A percentile compares a stretch with the other conserved stretches of the same genome.
phyloP scores from a whole-genome alignment of 306 rosid species.

The Parietaria judaica region DNA sequence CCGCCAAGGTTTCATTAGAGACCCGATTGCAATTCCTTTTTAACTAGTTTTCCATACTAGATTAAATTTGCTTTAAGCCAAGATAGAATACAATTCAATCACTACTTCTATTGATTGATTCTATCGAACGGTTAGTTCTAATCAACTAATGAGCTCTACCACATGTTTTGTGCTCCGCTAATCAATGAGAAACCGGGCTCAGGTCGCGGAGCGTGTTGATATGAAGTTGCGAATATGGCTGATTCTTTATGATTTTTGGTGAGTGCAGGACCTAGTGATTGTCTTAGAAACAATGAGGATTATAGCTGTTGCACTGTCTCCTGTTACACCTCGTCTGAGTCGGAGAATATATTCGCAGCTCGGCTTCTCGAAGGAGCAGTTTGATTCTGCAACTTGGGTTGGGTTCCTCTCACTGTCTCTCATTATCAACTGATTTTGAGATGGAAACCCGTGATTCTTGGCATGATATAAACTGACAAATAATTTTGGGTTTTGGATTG shows the following conservation, averaged over 20 bases:
- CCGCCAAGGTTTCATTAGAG: slow-evolving; percentile 57
- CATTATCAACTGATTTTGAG: slow-evolving; percentile 1
- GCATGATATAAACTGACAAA: slow-evolving; percentile 19
- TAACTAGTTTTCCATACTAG: not conserved
- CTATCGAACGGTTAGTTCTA: not conserved
- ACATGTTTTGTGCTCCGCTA: slow-evolving; percentile 1
- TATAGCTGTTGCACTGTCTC: slow-evolving; percentile 67
- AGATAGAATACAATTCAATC: slow-evolving; percentile 4
- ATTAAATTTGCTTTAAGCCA: not conserved
- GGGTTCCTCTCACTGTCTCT: slow-evolving; percentile 28
- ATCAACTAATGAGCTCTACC: not conserved
- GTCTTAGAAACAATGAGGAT: slow-evolving; percentile 80
- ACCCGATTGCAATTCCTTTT: not conserved
- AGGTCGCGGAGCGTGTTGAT: too few species aligned
- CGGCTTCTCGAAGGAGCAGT: slow-evolving; percentile 69
- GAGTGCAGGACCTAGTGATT: slow-evolving; percentile 77
- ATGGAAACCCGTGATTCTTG: too few species aligned
- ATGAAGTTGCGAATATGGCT: too few species aligned
- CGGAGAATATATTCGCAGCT: slow-evolving; percentile 85
- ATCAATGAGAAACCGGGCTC: slow-evolving; percentile 3
- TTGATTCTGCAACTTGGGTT: slow-evolving; percentile 74
- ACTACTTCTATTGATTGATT: not conserved
- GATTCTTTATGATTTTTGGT: slow-evolving; percentile 16
- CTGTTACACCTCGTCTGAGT: slow-evolving; percentile 69
- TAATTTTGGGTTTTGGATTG: slow-evolving; percentile 26